phyloP scores from a whole-genome alignment of 129 eudicot genomes.

The Flaveria trinervia region DNA sequence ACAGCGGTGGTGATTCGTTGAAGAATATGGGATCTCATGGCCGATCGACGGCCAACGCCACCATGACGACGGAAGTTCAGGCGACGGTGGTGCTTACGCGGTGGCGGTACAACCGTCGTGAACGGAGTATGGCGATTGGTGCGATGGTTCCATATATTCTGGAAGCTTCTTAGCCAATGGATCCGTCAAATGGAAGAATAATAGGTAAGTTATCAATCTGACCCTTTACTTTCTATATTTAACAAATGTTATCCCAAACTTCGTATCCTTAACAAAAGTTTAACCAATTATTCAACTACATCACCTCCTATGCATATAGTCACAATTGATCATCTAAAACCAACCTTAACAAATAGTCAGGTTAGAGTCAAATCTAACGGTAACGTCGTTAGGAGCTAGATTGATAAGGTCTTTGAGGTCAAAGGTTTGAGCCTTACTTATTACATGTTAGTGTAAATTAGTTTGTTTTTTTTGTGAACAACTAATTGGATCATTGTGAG shows the following conservation, averaged over 20 bases:
- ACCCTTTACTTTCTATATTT: constrained; percentile 1
- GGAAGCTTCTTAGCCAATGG: constrained; percentile 18
- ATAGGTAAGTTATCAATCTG: neutral
- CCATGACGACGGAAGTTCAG: constrained; percentile 25
- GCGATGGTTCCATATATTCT: neutral
- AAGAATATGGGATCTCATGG: constrained; percentile 35
- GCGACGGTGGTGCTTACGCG: constrained; percentile 18
- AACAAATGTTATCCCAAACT: constrained; percentile 6
- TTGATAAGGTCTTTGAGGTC: too few species aligned
- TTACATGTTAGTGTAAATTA: too few species aligned
- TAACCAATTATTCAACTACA: too few species aligned
- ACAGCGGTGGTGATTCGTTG: constrained; percentile 32
- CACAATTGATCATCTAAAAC: too few species aligned
- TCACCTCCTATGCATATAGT: too few species aligned
- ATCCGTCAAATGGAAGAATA: constrained; percentile 18
- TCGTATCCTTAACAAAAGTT: neutral
- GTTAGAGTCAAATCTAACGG: too few species aligned
- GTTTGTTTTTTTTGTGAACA: too few species aligned
- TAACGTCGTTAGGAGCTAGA: too few species aligned
- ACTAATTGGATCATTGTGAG: too few species aligned
- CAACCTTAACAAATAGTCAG: neutral
- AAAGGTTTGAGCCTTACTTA: too few species aligned
- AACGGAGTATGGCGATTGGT: neutral
- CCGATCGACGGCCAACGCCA: constrained; percentile 27
- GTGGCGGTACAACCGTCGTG: neutral